Conservation (phyloP, 495 filamentous ascomycete species). For the Rostrohypoxylon terebratum region DNA sequence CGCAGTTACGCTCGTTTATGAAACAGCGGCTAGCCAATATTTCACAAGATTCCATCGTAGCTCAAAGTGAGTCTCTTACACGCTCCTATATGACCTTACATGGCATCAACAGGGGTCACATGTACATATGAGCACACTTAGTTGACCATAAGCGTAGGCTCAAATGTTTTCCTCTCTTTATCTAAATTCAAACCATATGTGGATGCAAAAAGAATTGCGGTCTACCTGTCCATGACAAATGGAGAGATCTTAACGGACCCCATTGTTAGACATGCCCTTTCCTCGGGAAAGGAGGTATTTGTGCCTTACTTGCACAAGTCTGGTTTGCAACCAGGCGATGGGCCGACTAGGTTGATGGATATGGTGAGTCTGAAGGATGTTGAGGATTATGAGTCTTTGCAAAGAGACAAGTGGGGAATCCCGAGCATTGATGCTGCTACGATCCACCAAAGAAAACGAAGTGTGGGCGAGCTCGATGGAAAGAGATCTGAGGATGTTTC, state of each 20-base stretch:
- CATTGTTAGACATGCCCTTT: conserved; percentile 84
- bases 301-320: conserved; percentile 86
- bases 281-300: conserved; percentile 83
- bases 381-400: conserved; percentile 78
- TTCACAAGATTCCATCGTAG: conserved; percentile 65
- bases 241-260: conserved; percentile 83
- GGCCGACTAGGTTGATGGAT: conserved; percentile 81
- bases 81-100: not conserved
- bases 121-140: conserved; percentile 16
- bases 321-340: conserved; percentile 54
- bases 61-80: conserved; percentile 71
- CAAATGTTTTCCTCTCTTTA: conserved; percentile 67
- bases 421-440: conserved; percentile 76
- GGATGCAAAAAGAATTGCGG: conserved; percentile 76
- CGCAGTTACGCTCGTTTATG: conserved; percentile 76
- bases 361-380: conserved; percentile 84
- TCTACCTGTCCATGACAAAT: conserved; percentile 92
- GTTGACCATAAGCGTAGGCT: conserved; percentile 60
- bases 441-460: conserved; percentile 71
- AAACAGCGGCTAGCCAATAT: conserved; percentile 70
- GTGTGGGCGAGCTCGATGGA: conserved; percentile 68
- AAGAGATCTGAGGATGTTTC: conserved; percentile 59
- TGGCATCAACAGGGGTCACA: conserved; percentile 8
- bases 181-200: conserved; percentile 68
- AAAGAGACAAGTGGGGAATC: conserved; percentile 90